Evolutionary conservation across 805 yeast genomes (phyloP).

Genomic region (Metschnikowia borealis): DNA sequence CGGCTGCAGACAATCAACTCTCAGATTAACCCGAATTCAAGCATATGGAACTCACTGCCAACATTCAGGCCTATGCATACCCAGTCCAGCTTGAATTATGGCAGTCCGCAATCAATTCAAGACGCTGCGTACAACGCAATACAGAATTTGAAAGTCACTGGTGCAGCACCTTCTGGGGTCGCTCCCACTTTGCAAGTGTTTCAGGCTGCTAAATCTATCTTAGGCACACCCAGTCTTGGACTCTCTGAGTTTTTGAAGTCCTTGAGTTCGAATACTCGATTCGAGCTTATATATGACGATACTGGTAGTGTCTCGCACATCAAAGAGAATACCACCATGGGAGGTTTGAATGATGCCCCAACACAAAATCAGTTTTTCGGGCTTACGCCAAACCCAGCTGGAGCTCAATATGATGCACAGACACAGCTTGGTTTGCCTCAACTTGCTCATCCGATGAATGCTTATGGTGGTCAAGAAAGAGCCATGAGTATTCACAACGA

Average conservation of each 20-base stretch:
- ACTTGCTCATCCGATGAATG: not conserved
- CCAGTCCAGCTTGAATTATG: not conserved
- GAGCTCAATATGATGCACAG: not conserved
- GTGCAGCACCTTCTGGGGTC: conserved; percentile 34
- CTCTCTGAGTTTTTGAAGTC: conserved; percentile 29
- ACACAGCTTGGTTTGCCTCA: not conserved
- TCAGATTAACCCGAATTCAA: not conserved
- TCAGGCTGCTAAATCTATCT: conserved; percentile 28
- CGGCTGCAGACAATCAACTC: not conserved
- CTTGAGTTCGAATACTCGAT: conserved; percentile 24
- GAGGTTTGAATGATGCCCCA: not conserved
- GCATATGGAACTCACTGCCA: not conserved
- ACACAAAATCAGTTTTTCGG: not conserved
- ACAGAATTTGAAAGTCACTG: conserved; percentile 30
- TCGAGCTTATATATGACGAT: conserved; percentile 45
- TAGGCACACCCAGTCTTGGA: conserved; percentile 25
- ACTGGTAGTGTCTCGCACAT: conserved; percentile 43
- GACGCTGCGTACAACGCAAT: conserved; percentile 40
- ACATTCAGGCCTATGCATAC: not conserved
- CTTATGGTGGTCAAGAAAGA: not conserved
- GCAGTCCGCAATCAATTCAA: conserved; percentile 26
- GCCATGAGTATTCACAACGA: not conserved
- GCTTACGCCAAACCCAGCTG: not conserved
- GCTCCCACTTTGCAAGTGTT: conserved; percentile 33
- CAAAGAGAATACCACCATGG: conserved; percentile 15